A percentile compares a stretch with the other conserved stretches of the same genome.
These are phyloP conservation scores for Phytophthora podocarpi DNA, from an alignment of 352 stramenopile species.

Conservation along the genomic window DNA sequence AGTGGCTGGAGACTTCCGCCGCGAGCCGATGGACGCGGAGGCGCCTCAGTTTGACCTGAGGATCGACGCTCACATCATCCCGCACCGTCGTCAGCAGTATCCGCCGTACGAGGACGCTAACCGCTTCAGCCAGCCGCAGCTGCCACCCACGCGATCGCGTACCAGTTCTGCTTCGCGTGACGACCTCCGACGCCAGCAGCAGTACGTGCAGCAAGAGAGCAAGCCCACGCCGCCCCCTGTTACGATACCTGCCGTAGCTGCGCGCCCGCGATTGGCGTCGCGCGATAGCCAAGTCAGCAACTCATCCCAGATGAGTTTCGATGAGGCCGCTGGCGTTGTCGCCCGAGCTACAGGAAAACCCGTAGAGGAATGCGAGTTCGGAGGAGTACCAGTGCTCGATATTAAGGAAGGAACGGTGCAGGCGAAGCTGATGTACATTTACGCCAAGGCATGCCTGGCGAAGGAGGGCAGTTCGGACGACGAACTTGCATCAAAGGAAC, in stretches of 20 bases:
- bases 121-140: conserved; percentile 10
- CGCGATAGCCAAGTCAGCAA: conserved; percentile 35
- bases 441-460: conserved; percentile 76
- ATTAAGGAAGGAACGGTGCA: conserved; percentile 76
- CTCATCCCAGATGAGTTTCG: conserved; percentile 48
- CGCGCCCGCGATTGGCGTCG: conserved; percentile 22
- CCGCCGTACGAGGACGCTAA: conserved; percentile 3
- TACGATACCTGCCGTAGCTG: conserved; percentile 1
- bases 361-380: conserved; percentile 68
- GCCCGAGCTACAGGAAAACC: conserved; percentile 63
- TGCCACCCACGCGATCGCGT: conserved; percentile 7
- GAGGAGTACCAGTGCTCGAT: conserved; percentile 51
- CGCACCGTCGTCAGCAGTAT: conserved; percentile 19
- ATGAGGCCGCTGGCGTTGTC: conserved; percentile 54
- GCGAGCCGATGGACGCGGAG: conserved; percentile 15
- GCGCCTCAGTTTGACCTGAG: conserved; percentile 32
- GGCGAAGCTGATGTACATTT: conserved; percentile 70
- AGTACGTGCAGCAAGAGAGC: conserved; percentile 5
- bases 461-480: conserved; percentile 46
- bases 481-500: conserved; percentile 21
- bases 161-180: conserved; percentile 24
- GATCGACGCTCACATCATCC: conserved; percentile 32
- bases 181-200: conserved; percentile 16
- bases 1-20: conserved; percentile 35
- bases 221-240: conserved; percentile 6